Percentiles rank a stretch among this genome's conserved stretches.
Evolutionary conservation across 139 green algal genomes (phyloP).

Genomic region (Chlamydomonas applanata): DNA sequence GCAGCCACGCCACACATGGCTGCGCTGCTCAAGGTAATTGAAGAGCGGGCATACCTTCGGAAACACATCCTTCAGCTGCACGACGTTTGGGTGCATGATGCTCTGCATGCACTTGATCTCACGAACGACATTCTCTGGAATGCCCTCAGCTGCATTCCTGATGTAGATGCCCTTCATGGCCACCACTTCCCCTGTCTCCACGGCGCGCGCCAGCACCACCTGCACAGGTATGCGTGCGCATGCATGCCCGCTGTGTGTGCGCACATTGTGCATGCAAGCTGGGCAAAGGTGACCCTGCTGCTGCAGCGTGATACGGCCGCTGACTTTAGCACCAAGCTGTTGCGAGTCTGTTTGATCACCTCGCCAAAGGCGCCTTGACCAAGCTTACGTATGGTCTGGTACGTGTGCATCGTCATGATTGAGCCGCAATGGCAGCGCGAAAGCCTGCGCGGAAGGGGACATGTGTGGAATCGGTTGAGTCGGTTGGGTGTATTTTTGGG

Average conservation of each 20-base stretch:
- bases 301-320: too few species aligned
- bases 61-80: slow-evolving; percentile 36
- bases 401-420: slow-evolving; percentile 14
- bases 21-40: too few species aligned
- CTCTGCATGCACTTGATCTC: slow-evolving; percentile 39
- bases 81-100: slow-evolving; percentile 36
- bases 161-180: slow-evolving; percentile 44
- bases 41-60: too few species aligned
- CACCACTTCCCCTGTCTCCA: slow-evolving; percentile 45
- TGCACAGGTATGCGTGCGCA: slow-evolving; percentile 7
- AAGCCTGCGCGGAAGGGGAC: too few species aligned
- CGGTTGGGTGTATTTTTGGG: too few species aligned
- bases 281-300: too few species aligned
- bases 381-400: slow-evolving; percentile 23
- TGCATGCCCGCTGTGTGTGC: background rate
- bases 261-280: background rate
- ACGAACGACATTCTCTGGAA: slow-evolving; percentile 36
- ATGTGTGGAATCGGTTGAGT: too few species aligned
- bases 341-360: too few species aligned
- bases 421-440: background rate
- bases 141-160: slow-evolving; percentile 15
- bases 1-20: too few species aligned
- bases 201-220: slow-evolving; percentile 21
- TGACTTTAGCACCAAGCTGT: too few species aligned
- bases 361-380: slow-evolving; percentile 41